phyloP scores from a whole-genome alignment of 306 rosid genomes.

The Cucurbita moschata region DNA sequence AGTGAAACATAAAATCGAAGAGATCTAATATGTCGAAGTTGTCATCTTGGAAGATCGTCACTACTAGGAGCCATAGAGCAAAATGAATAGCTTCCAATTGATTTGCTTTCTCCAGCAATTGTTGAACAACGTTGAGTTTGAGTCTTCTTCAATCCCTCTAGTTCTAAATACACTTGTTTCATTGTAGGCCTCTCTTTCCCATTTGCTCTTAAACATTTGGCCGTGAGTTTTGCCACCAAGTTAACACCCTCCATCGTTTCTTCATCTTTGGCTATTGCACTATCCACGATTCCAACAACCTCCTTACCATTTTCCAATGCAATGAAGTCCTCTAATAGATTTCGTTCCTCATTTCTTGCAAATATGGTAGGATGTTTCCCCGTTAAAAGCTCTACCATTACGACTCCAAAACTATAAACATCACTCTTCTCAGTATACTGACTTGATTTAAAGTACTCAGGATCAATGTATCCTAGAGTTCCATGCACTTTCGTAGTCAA shows the following conservation, averaged over 20 bases:
- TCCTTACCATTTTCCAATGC: conserved; percentile 18
- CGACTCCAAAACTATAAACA: conserved; percentile 42
- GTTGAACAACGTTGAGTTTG: too few species aligned
- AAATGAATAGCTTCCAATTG: too few species aligned
- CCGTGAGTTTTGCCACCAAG: conserved; percentile 29
- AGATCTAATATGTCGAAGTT: too few species aligned
- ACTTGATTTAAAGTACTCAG: background rate
- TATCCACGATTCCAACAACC: conserved; percentile 23
- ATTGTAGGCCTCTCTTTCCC: conserved; percentile 11
- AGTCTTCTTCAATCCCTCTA: conserved; percentile 14
- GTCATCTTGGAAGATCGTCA: too few species aligned
- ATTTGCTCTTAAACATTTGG: conserved; percentile 36
- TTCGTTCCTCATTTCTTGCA: conserved; percentile 17
- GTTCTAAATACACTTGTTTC: conserved; percentile 25
- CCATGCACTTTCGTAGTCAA: conserved; percentile 42
- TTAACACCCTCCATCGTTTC: conserved; percentile 17
- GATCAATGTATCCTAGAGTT: conserved; percentile 33
- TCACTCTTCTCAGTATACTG: background rate
- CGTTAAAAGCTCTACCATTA: conserved; percentile 34
- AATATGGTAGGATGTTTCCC: conserved; percentile 25
- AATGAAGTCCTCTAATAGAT: conserved; percentile 28
- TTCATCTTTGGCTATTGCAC: conserved; percentile 10
- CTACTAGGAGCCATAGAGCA: too few species aligned
- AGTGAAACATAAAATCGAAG: too few species aligned
- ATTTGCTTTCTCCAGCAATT: too few species aligned